These are phyloP conservation scores for Byssochlamys sp. DNA, from an alignment of 2,329 filamentous ascomycete species.

Conservation along the genomic window DNA sequence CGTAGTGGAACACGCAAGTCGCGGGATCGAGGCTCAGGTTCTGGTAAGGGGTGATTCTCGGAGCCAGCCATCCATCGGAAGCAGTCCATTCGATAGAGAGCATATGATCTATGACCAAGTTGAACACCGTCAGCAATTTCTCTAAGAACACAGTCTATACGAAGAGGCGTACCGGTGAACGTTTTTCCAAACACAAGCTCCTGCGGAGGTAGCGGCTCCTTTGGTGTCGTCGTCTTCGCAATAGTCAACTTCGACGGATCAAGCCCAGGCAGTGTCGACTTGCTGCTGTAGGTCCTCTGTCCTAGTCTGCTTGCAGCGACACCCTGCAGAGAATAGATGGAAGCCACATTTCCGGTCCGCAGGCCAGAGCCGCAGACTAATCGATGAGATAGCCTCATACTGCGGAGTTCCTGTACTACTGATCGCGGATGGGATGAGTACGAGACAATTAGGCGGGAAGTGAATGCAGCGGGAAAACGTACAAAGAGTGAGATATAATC, in stretches of 20 bases:
- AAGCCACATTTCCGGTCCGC: conserved; percentile 14
- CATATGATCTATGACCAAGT: conserved; percentile 72
- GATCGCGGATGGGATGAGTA: not conserved
- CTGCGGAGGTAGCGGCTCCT: conserved; percentile 61
- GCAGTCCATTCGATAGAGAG: conserved; percentile 88
- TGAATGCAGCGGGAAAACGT: conserved; percentile 3
- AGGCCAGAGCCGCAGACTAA: conserved; percentile 23
- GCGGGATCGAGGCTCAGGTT: conserved; percentile 94
- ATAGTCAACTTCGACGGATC: conserved; percentile 69
- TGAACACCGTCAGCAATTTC: conserved; percentile 10
- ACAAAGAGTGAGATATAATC: conserved; percentile 4
- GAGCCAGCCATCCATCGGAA: conserved; percentile 68
- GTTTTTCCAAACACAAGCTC: conserved; percentile 80
- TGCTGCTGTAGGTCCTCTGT: conserved; percentile 41
- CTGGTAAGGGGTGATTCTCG: conserved; percentile 84
- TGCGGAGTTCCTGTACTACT: not conserved
- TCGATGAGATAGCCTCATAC: conserved; percentile 28
- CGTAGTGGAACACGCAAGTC: conserved; percentile 96
- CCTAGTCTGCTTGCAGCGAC: conserved; percentile 29
- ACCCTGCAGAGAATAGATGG: conserved; percentile 15
- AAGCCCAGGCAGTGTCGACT: conserved; percentile 50
- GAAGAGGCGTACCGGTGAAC: conserved; percentile 62
- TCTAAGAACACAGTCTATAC: not conserved
- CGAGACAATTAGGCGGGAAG: not conserved
- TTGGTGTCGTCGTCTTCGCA: conserved; percentile 65